Conservation (phyloP, 2,329 filamentous ascomycete species). For the Camillea tinctor region DNA sequence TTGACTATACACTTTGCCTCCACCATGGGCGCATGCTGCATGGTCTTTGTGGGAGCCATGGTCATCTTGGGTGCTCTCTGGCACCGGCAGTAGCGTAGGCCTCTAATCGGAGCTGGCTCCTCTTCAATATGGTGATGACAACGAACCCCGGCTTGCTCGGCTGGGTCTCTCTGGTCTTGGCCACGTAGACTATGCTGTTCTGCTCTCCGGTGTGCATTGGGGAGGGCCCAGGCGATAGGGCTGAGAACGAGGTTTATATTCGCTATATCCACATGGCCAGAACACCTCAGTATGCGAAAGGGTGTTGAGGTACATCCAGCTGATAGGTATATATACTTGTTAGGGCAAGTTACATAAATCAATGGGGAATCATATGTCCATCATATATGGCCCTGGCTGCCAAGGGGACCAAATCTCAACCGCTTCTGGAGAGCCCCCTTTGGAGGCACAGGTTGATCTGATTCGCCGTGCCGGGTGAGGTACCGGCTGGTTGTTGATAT, state of each 20-base stretch:
- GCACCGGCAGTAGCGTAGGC: not conserved
- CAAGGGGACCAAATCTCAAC: not conserved
- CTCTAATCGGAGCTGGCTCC: not conserved
- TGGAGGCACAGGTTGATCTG: not conserved
- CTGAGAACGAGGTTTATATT: not conserved
- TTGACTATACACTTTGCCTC: not conserved
- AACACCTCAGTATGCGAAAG: not conserved
- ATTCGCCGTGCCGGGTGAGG: not conserved
- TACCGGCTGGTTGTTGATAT: not conserved
- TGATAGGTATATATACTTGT: not conserved
- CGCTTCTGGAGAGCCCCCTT: not conserved
- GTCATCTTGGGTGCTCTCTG: not conserved
- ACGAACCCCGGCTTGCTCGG: not conserved
- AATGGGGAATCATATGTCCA: not conserved
- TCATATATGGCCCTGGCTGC: not conserved
- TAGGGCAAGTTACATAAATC: not conserved
- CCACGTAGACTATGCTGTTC: not conserved
- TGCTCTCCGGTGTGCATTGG: not conserved
- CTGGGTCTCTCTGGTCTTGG: not conserved
- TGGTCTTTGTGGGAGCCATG: not conserved
- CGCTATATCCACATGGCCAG: not conserved
- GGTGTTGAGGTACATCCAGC: not conserved
- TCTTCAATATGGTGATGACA: not conserved
- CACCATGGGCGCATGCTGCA: not conserved
- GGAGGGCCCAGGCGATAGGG: not conserved